Evolutionary conservation across 2,329 filamentous ascomycete genomes (phyloP).

Genomic region (Westerdykella ornata): DNA sequence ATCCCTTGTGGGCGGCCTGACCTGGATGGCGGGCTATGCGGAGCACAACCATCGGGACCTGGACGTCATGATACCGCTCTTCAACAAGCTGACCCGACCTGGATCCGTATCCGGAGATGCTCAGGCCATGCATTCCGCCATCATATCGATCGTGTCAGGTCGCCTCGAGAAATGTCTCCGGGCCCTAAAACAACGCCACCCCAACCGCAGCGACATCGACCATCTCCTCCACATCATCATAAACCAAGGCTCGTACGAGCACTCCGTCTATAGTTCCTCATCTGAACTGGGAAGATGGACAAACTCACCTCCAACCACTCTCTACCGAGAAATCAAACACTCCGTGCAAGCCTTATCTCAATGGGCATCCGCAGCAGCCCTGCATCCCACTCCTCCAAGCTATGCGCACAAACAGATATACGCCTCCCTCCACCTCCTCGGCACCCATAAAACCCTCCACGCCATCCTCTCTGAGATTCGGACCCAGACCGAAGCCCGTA

Average conservation of each 20-base stretch:
- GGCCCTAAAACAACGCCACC: slow-evolving; percentile 59
- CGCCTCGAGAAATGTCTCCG: slow-evolving; percentile 62
- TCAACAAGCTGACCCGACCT: slow-evolving; percentile 66
- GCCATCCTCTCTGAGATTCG: slow-evolving; percentile 63
- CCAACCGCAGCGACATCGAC: slow-evolving; percentile 62
- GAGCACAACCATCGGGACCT: slow-evolving; percentile 58
- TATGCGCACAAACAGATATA: slow-evolving; percentile 70
- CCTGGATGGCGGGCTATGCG: slow-evolving; percentile 64
- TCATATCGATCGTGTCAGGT: slow-evolving; percentile 64
- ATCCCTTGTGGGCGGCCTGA: slow-evolving; percentile 65
- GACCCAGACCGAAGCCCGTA: slow-evolving; percentile 53
- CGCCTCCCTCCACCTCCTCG: slow-evolving; percentile 54
- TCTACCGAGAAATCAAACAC: slow-evolving; percentile 53
- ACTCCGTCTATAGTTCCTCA: slow-evolving; percentile 56
- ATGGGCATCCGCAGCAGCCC: slow-evolving; percentile 54
- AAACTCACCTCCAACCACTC: slow-evolving; percentile 49
- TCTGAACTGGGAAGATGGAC: slow-evolving; percentile 65
- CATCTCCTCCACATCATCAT: slow-evolving; percentile 61
- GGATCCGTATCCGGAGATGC: slow-evolving; percentile 66
- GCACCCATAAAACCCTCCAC: slow-evolving; percentile 54
- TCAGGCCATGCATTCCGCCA: slow-evolving; percentile 61
- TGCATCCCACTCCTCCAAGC: slow-evolving; percentile 50
- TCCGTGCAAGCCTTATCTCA: slow-evolving; percentile 57
- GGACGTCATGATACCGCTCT: slow-evolving; percentile 61
- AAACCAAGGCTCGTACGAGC: slow-evolving; percentile 51